These are phyloP conservation scores for Citrus glauca DNA, from an alignment of 345 rosid genomes.

Conservation along the genomic window DNA sequence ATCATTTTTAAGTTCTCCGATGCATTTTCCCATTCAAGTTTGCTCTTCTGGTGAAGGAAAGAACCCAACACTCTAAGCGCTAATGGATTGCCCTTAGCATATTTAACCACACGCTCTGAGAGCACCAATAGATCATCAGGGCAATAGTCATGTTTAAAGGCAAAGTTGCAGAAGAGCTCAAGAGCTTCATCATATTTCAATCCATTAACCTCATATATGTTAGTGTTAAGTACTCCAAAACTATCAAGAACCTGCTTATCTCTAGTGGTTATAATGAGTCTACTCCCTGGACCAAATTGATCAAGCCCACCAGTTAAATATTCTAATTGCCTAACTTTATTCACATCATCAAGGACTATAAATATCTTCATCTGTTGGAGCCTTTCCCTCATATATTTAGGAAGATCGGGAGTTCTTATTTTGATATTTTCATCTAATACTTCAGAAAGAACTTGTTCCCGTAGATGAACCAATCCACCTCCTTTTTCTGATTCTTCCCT, in stretches of 20 bases:
- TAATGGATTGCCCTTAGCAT: constrained; percentile 20
- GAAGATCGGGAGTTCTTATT: background rate
- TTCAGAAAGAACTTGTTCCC: background rate
- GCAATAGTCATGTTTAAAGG: background rate
- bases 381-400: background rate
- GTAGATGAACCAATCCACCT: background rate
- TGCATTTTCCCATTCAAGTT: too few relatives aligned
- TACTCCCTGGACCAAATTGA: constrained; percentile 3
- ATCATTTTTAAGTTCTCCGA: too few relatives aligned
- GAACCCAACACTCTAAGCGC: background rate
- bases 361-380: background rate
- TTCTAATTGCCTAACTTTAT: background rate
- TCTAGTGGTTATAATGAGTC: constrained; percentile 4
- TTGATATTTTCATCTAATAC: background rate
- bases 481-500: background rate
- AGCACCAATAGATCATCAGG: background rate
- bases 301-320: background rate
- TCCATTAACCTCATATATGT: background rate
- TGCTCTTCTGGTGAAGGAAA: background rate
- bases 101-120: background rate
- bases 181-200: constrained; percentile 2
- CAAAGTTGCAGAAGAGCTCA: background rate
- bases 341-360: background rate
- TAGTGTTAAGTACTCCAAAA: background rate
- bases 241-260: background rate